Evolutionary conservation across 495 filamentous ascomycete species (phyloP), one percentile per base, ranked within the genome.

Genomic region (Xylaria longipes): DNA sequence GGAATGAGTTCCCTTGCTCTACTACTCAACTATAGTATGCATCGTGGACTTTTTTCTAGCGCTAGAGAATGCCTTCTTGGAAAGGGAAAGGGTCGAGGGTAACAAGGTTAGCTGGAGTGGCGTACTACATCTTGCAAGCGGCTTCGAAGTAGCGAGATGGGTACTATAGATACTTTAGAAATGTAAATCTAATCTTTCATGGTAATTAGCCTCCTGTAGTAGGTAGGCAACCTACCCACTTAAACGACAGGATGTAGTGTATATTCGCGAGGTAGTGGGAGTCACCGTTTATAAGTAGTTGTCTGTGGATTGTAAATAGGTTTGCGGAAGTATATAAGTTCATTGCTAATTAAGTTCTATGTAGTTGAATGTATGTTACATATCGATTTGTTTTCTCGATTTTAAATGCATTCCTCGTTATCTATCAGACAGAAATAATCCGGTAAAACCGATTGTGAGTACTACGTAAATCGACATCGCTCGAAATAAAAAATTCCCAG

Each of bases 131-230:
- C n/a, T 20, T 67, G 33, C 48, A 54, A 52, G 33, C 45, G 45
- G 46, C 64, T 25, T 25, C 29, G 46, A 61, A 27, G 31, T 15
- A 43, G 43, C 31, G 57, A n/a, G 31, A 62, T 70, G 68, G 67
- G 46, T 39, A 33, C 62, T 31, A 17, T 43, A 41, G 52, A 43
- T 14, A 39, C 22, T 39, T 33, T 68, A 50, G 66, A 37, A 68
- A 43, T 17, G 66, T 56, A 33, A 58, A 60, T 45, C 66, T 37
- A 57, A 57, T 68, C 25, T 39, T 60, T 35, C 66, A 68, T 68
- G n/a, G 37, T 29, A 67, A 54, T 22, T 67, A 67, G 65, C 35
- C 54, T 33, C 35, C 66, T 68, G 33, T 39, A 68, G 50, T 45
- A 58, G 52, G 66, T 52, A 68, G 20, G 65, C 22, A 50, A 39